Evolutionary conservation across 2,329 filamentous ascomycete species (phyloP).

Genomic region (Diaporthe sp.): DNA sequence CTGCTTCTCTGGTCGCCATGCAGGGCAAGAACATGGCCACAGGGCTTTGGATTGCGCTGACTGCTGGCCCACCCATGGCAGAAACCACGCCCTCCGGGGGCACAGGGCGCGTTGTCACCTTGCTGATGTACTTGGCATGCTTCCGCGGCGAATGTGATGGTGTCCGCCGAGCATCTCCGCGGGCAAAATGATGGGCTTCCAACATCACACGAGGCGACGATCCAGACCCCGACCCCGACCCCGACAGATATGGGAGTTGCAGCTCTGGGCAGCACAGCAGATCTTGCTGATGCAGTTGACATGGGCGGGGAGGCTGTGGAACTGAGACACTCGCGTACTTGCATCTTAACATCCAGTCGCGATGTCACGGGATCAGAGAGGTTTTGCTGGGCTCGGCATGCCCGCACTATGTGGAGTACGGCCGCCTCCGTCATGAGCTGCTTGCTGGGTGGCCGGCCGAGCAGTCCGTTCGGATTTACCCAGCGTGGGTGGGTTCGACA

Average conservation of each 20-base stretch:
- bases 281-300: background rate
- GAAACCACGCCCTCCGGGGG: background rate
- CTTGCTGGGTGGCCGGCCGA: background rate
- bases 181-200: background rate
- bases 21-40: background rate
- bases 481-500: background rate
- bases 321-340: background rate
- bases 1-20: background rate
- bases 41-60: background rate
- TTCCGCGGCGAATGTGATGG: background rate
- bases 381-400: background rate
- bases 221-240: background rate
- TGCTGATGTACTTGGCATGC: background rate
- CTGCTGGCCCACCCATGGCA: background rate
- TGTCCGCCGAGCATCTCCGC: constrained; percentile 5
- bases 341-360: background rate
- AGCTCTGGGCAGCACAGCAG: background rate
- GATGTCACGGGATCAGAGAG: background rate
- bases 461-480: constrained; percentile 8
- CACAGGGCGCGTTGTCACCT: background rate
- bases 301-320: background rate
- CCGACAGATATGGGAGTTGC: background rate
- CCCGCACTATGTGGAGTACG: background rate
- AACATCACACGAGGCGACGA: background rate
- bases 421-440: background rate